Base-by-base conservation (phyloP, 139 green algal species). In the Chlamydomonas sphaeroides region DNA sequence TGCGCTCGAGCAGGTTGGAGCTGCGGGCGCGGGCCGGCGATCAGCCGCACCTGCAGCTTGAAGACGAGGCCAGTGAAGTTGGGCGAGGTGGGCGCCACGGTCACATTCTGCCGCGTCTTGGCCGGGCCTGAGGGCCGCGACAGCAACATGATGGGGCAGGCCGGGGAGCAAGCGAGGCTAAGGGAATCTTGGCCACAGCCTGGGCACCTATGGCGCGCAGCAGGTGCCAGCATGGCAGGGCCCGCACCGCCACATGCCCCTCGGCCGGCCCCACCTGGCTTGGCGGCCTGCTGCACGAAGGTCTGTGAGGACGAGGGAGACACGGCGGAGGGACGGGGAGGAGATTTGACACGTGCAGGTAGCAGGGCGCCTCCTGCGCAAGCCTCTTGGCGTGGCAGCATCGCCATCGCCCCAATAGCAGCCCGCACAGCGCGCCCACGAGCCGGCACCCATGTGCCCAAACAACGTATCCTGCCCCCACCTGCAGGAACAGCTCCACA, bases 401-500 rank as follows among this genome's bases (percentile, higher is more conserved):
- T 51, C 45, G 14, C 14, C 45, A 51, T n/a, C n/a, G n/a, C n/a
- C n/a, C n/a, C n/a, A n/a, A 30, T 5, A 7, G 28, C n/a, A 21
- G 61, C 32, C 62, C 36, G 7, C 49, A 33, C 38, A 5, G 8
- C n/a, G n/a, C n/a, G n/a, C n/a, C n/a, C n/a, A n/a, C n/a, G n/a
- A n/a, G n/a, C n/a, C n/a, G n/a, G n/a, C n/a, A n/a, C n/a, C n/a
- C n/a, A n/a, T n/a, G n/a, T n/a, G n/a, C 49, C 49, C 49, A 11
- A 56, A 56, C 2, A 51, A 51, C 10, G 14, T 14, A 51, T 14
- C 32, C 42, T 30, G 38, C 38, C 21, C 72, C 72, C 53, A 80
- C 74, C 78, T 95, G 78, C 77, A 97, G 89, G 79, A 96, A 95
- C 28, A 95, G 89, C 86, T 96, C 88, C 74, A 96, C 93, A 0